Evolutionary conservation across 1,139 yeast genomes (phyloP).

Genomic region (Candida sanyaensis): DNA sequence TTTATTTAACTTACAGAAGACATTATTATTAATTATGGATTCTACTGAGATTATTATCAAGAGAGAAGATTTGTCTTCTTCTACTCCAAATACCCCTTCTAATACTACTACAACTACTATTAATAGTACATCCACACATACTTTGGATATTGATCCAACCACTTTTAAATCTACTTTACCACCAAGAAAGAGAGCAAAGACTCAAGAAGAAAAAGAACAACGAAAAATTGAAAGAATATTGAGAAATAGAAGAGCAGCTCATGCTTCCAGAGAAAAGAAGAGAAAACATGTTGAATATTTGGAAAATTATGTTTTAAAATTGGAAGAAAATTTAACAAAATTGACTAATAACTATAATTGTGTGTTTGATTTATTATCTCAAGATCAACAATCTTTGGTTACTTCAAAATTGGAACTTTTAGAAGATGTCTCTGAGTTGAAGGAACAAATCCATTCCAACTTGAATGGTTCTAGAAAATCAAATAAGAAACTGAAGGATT

Average conservation of each 20-base stretch:
- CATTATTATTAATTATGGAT: neutral
- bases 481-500: conserved; percentile 4
- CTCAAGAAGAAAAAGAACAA: conserved; percentile 96
- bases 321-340: conserved; percentile 41
- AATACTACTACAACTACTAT: neutral
- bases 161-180: conserved; percentile 60
- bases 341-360: conserved; percentile 26
- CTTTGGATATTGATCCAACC: conserved; percentile 10
- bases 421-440: conserved; percentile 31
- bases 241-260: conserved; percentile 96
- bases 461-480: conserved; percentile 21
- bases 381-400: conserved; percentile 17
- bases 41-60: neutral
- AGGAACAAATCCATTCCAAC: conserved; percentile 34
- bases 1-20: too few species aligned
- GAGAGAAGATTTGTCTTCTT: conserved; percentile 1
- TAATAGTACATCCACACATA: neutral
- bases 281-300: conserved; percentile 86
- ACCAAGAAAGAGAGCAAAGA: conserved; percentile 94
- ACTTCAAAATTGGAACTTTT: conserved; percentile 17
- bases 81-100: neutral
- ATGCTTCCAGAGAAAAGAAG: conserved; percentile 95
- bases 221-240: conserved; percentile 89
- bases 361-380: conserved; percentile 16
- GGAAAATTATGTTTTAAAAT: conserved; percentile 60